These are phyloP conservation scores for Viola pubescens DNA, from an alignment of 441 rosid genomes.

Conservation along the genomic window DNA sequence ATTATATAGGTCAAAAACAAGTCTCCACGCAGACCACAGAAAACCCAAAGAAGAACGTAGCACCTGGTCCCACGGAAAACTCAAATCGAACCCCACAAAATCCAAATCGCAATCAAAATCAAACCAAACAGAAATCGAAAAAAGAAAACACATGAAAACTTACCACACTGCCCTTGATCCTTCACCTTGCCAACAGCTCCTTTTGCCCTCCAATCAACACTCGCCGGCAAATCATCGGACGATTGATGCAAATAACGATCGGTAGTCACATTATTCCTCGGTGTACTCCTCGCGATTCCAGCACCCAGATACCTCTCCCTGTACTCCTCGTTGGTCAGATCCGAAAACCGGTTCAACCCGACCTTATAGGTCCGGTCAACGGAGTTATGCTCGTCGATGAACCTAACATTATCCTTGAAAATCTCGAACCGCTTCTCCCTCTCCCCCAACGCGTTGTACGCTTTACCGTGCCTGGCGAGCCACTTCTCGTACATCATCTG, in stretches of 20 bases:
- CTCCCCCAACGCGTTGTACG: slow-evolving; percentile 56
- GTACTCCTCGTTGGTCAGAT: slow-evolving; percentile 83
- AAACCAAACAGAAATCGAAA: neutral
- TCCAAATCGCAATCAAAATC: neutral
- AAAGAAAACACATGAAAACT: slow-evolving; percentile 6
- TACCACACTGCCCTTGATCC: slow-evolving; percentile 88
- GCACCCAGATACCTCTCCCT: slow-evolving; percentile 47
- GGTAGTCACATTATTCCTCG: slow-evolving; percentile 26
- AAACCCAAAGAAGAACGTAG: neutral
- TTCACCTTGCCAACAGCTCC: slow-evolving; percentile 75
- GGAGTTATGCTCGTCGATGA: slow-evolving; percentile 62
- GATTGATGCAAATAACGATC: slow-evolving; percentile 39
- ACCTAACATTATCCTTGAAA: slow-evolving; percentile 72
- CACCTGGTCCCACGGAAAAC: neutral
- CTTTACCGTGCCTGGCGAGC: slow-evolving; percentile 58
- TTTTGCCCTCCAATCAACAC: slow-evolving; percentile 75
- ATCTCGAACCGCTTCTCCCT: slow-evolving; percentile 68
- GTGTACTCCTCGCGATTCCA: slow-evolving; percentile 23
- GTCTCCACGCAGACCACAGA: neutral
- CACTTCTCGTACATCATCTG: slow-evolving; percentile 56
- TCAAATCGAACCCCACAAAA: slow-evolving; percentile 1
- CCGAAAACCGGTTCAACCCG: slow-evolving; percentile 79
- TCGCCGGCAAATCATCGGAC: slow-evolving; percentile 57
- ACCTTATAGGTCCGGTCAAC: slow-evolving; percentile 43
- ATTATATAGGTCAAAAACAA: neutral